Percentiles rank a stretch among this genome's conserved stretches.
Evolutionary conservation across 768 basidiomycete species (phyloP).

Genomic region (Postia placenta): DNA sequence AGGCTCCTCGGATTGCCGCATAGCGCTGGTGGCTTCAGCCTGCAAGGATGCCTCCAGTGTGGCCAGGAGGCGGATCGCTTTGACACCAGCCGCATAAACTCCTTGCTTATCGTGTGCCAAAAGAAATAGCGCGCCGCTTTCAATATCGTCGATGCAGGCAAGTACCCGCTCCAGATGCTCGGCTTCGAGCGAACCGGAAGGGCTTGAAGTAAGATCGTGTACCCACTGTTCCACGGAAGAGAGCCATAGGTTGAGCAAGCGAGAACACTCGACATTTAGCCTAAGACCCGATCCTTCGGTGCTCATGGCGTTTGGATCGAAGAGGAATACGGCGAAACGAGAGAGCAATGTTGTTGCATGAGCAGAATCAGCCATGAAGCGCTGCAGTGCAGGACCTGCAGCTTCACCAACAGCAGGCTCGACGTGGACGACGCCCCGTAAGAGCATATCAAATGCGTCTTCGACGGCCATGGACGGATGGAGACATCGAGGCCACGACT

Average conservation of each 20-base stretch:
- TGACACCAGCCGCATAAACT: conserved; percentile 56
- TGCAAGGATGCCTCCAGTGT: conserved; percentile 41
- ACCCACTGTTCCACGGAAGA: conserved; percentile 68
- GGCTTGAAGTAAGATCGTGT: conserved; percentile 36
- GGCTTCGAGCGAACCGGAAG: conserved; percentile 29
- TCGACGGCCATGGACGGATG: conserved; percentile 45
- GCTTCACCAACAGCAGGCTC: conserved; percentile 70
- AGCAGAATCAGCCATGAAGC: conserved; percentile 59
- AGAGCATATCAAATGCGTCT: conserved; percentile 71
- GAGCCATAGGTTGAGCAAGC: conserved; percentile 70
- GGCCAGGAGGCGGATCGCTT: conserved; percentile 55
- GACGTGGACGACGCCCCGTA: conserved; percentile 79
- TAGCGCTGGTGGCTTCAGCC: conserved; percentile 23
- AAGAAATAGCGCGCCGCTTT: conserved; percentile 70
- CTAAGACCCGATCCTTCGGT: conserved; percentile 59
- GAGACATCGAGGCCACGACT: conserved; percentile 80
- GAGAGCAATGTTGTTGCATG: conserved; percentile 55
- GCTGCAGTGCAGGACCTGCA: conserved; percentile 60
- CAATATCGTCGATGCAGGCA: conserved; percentile 53
- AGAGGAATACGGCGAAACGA: conserved; percentile 66
- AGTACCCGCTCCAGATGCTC: conserved; percentile 38
- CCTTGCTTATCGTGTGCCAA: conserved; percentile 48
- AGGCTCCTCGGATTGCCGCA: conserved; percentile 22
- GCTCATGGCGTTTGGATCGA: conserved; percentile 57
- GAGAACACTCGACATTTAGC: conserved; percentile 59